Evolutionary conservation across 1,139 yeast species (phyloP), one percentile per base, ranked within the genome.

Genomic region (Saccharomycopsis hybrid): DNA sequence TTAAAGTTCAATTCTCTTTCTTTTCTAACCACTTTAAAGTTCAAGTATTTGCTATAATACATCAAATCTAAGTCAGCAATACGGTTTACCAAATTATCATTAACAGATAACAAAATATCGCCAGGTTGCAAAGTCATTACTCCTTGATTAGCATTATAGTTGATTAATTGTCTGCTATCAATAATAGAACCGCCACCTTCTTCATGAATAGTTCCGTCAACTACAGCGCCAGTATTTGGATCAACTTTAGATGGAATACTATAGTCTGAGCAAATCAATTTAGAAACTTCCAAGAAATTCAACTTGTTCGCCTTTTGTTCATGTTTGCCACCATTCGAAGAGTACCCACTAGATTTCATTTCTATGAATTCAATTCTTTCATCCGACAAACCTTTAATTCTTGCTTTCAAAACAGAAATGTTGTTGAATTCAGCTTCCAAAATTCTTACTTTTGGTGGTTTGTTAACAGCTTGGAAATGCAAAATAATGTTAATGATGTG

Each of bases 361-460:
- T 86, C 95, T 61, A 86, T 77, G 57, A 72, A 73, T 37, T 72
- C 63, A 55, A 89, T 84, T 95, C 96, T 87, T 41, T 79, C 80
- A 59, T 85, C 92, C 1, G 92, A 77, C 25, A 89, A 95, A 13
- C 95, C 95, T 60, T 88, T 75, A 46, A 86, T 77, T 65, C 96
- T 79, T 2, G 95, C 95, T 59, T 82, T 85, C 32, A 82, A 75
- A 29, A 88, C 73, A 1, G 87, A 76, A 47, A 85, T 71, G 0
- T 90, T 73, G 32, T 77, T 75, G 58, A 87, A 82, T 60, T 87
- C 96, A 41, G 88, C 82, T 60, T 88, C 96, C 50, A 90, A 72
- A 49, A 87, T 82, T 55, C 85, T 70, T 5, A 78, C 73, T 40
- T 71, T 68, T 2, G 92, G 88, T 8, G 69, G 67, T 40, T 70